Base-by-base conservation (phyloP, 1,284 basidiomycete species). In the Cryptococcus sp. region DNA sequence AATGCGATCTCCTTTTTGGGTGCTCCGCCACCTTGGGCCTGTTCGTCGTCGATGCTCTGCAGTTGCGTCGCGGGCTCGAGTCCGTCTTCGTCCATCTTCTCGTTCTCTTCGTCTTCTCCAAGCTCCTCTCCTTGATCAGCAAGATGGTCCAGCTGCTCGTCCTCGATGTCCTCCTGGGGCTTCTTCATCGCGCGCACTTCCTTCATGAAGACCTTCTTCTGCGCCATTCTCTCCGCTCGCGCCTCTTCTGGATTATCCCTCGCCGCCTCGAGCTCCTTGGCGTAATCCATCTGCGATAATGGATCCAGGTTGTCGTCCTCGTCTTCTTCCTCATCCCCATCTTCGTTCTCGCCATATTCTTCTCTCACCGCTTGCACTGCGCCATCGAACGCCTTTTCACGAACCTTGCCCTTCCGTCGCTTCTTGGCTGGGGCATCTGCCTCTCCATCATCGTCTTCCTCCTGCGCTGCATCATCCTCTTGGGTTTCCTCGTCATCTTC, bases 281-380 rank as follows among this genome's bases (percentile, higher is more conserved):
- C 85, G 47, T 87, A 86, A 57, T 86, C 85, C 16, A 61, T 64
- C 15, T 64, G 60, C 5, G 54, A 40, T 27, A 66, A 58, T 15
- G 57, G 63, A n/a, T 55, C 60, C 30, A 70, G 50, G 47, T 76
- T 70, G 50, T 83, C 81, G 17, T 79, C 79, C 22, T 66, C 64
- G 19, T 71, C 72, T 45, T 83, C 81, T 8, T 79, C 79, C 5
- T 79, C 78, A 19, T 79, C 79, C 3, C 54, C 56, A 1, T 39
- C 61, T 27, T 50, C 58, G 3, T 61, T 45, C 5, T 65, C 69
- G 5, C 16, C 52, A 2, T 39, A 27, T 10, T 49, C 40, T 16
- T 47, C 52, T 13, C 39, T 54, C 7, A 46, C 52, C 27, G 56
- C 59, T 51, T 62, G 54, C 23, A 61, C 54, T 50, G 67, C 63